Percentiles rank a stretch among this genome's conserved stretches.
These are phyloP conservation scores for Solanum okadae DNA, from an alignment of 257 asterid genomes.

Conservation along the genomic window DNA sequence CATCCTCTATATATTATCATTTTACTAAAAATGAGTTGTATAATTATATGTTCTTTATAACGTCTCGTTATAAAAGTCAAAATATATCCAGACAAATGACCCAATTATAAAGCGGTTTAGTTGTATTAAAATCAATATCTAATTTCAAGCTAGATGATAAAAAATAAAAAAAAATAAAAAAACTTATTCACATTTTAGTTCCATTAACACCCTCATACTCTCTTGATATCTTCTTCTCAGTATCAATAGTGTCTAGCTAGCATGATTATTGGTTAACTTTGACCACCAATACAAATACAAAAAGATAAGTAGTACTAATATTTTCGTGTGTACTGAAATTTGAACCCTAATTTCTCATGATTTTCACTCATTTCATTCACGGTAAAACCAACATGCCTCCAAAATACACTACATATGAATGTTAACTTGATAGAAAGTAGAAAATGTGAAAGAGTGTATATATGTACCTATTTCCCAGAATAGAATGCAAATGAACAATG, in stretches of 20 bases:
- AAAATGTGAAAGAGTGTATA: background rate
- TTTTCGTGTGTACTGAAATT: background rate
- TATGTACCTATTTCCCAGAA: slow-evolving; percentile 73
- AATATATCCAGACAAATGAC: background rate
- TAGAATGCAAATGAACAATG: slow-evolving; percentile 70
- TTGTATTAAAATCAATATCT: background rate
- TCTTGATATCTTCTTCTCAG: background rate
- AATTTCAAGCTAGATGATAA: background rate
- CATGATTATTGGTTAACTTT: background rate
- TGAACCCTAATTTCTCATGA: background rate
- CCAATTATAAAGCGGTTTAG: background rate
- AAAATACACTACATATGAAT: too few species aligned
- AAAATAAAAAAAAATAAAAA: background rate
- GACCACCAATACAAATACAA: background rate
- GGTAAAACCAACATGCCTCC: background rate
- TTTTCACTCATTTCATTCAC: background rate
- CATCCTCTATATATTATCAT: background rate
- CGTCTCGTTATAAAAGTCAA: rapidly evolving
- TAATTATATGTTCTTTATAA: background rate
- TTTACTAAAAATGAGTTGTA: background rate
- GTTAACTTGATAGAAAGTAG: background rate
- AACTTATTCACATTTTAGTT: background rate
- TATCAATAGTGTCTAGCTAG: background rate
- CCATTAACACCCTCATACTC: background rate
- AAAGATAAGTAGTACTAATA: too few species aligned